phyloP scores from a whole-genome alignment of 1,284 basidiomycete genomes.

The Pisolithus thermaeus region DNA sequence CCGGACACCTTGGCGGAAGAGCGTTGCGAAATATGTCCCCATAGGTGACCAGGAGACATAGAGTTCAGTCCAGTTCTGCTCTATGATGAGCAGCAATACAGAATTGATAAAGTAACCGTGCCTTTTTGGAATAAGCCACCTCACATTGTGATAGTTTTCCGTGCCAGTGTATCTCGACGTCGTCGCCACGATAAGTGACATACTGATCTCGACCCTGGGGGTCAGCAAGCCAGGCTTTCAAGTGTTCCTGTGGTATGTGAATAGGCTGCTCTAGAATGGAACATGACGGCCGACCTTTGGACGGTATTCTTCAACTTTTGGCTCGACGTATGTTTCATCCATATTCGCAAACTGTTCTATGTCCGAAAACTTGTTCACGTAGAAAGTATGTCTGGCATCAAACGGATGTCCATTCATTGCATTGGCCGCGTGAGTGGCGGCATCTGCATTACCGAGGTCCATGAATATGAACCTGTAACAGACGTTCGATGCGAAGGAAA shows the following conservation, averaged over 20 bases:
- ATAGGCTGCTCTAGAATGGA: not conserved
- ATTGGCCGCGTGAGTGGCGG: constrained; percentile 77
- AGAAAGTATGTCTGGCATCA: constrained; percentile 89
- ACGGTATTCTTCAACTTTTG: constrained; percentile 74
- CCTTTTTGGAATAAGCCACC: constrained; percentile 68
- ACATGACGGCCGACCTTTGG: constrained; percentile 54
- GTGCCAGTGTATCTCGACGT: constrained; percentile 92
- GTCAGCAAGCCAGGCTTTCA: constrained; percentile 94
- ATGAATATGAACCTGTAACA: constrained; percentile 77
- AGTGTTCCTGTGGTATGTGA: constrained; percentile 67
- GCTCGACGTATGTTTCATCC: constrained; percentile 82
- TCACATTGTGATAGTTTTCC: constrained; percentile 87
- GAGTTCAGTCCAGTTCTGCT: constrained; percentile 91
- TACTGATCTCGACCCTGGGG: constrained; percentile 93
- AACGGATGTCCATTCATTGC: constrained; percentile 86
- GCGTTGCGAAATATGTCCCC: constrained; percentile 90
- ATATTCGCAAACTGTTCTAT: constrained; percentile 82
- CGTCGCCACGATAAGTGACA: constrained; percentile 89
- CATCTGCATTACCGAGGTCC: constrained; percentile 77
- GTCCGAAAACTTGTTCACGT: constrained; percentile 88
- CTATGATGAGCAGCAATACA: constrained; percentile 7
- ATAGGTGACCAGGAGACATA: constrained; percentile 98
- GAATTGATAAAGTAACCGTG: constrained; percentile 31
- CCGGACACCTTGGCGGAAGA: constrained; percentile 94
- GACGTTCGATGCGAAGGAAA: constrained; percentile 1